Percentiles rank a stretch among this genome's conserved stretches.
Evolutionary conservation across 371 early-diverging fungal species (phyloP).

Genomic region (Zopfochytrium polystomum): DNA sequence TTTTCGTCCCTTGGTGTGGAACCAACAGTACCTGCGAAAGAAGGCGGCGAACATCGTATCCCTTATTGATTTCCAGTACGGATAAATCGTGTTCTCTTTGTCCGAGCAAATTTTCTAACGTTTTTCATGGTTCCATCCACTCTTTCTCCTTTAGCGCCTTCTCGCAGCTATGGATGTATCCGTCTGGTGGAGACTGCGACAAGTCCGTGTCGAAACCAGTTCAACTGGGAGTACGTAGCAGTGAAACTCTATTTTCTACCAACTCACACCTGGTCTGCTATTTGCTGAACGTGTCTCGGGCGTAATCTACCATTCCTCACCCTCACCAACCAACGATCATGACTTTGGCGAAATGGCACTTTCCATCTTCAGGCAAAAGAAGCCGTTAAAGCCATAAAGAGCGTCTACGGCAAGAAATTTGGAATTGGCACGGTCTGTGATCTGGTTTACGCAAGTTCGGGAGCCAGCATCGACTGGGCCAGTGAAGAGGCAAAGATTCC

Average conservation of each 20-base stretch:
- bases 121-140: not conserved
- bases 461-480: slow-evolving; percentile 47
- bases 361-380: no score
- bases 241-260: no score
- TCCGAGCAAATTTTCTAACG: no score
- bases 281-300: no score
- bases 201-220: slow-evolving; percentile 25
- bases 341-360: no score
- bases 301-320: no score
- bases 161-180: slow-evolving; percentile 41
- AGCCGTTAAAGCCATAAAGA: no score
- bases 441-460: slow-evolving; percentile 51
- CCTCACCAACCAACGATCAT: no score
- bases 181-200: slow-evolving; percentile 35
- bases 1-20: no score
- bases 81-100: no score
- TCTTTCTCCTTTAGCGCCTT: not conserved
- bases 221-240: slow-evolving; percentile 38
- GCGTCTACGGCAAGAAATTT: slow-evolving; percentile 51
- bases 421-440: slow-evolving; percentile 53
- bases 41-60: slow-evolving; percentile 12
- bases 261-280: no score
- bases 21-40: slow-evolving; percentile 23
- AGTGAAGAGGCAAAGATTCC: slow-evolving; percentile 48
- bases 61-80: slow-evolving; percentile 58